A percentile compares a stretch with the other conserved stretches of the same genome.
Evolutionary conservation across 2,329 filamentous ascomycete species (phyloP).

Genomic region (Emergomyces orientalis): DNA sequence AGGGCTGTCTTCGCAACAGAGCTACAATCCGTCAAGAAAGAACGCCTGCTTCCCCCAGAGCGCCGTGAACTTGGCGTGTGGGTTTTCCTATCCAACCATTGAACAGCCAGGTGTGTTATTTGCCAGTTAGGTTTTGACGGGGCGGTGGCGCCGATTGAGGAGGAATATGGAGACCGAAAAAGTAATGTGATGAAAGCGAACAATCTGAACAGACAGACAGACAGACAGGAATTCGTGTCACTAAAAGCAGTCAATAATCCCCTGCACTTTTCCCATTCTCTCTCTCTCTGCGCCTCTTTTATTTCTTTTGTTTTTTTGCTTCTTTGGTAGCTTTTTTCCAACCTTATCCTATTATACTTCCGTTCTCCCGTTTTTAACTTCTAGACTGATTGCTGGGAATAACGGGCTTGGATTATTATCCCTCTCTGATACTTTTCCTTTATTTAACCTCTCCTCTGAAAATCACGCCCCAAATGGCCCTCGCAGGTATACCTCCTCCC

Average conservation of each 20-base stretch:
- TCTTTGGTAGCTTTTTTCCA: neutral
- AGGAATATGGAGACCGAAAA: neutral
- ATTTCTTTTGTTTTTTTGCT: too few species aligned
- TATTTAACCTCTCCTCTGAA: neutral
- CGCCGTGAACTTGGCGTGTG: neutral
- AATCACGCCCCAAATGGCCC: neutral
- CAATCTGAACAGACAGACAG: neutral
- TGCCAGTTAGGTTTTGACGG: neutral
- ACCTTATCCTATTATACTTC: neutral
- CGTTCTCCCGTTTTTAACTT: neutral
- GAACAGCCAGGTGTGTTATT: neutral
- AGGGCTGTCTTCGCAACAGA: neutral
- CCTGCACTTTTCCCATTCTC: too few species aligned
- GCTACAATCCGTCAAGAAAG: neutral
- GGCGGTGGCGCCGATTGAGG: neutral
- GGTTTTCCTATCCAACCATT: neutral
- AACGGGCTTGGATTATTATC: too few species aligned
- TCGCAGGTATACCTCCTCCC: neutral
- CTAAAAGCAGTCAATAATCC: too few species aligned
- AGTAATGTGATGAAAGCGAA: neutral
- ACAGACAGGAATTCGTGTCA: neutral
- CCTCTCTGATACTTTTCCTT: neutral
- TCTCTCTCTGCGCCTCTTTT: too few species aligned
- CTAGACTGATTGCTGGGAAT: too few species aligned
- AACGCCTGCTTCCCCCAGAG: neutral